Conservation (phyloP, 192 early-diverging fungal genomes). For the Powellomyces hirtus region DNA sequence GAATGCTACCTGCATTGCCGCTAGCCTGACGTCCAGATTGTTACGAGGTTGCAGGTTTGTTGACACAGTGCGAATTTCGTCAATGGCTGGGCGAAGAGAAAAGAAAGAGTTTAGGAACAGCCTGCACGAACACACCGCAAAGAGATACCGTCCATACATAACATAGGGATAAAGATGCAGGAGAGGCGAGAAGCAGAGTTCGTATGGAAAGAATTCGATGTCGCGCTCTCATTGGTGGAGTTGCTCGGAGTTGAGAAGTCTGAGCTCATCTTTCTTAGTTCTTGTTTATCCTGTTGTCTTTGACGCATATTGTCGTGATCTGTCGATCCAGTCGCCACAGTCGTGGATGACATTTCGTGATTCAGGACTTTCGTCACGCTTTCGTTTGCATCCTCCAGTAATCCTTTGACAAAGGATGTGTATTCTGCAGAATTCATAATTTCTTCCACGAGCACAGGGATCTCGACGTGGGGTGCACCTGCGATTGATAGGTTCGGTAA, state of each 20-base stretch:
- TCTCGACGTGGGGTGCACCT: slow-evolving; percentile 5
- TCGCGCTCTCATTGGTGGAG: slow-evolving; percentile 35
- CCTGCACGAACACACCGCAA: no score
- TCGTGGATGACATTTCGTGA: neutral
- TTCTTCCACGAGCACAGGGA: slow-evolving; percentile 37
- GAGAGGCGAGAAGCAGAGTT: neutral
- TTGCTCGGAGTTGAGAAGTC: slow-evolving; percentile 37
- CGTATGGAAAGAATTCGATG: slow-evolving; percentile 17
- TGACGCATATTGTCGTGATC: neutral
- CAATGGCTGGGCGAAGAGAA: slow-evolving; percentile 22
- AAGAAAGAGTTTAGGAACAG: no score
- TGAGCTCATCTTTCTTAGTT: slow-evolving; percentile 2
- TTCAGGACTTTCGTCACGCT: slow-evolving; percentile 16
- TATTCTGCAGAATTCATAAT: slow-evolving; percentile 50
- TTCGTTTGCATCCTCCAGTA: slow-evolving; percentile 31
- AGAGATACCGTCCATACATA: no score
- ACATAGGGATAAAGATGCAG: neutral
- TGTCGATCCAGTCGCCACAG: neutral
- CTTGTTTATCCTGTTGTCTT: neutral
- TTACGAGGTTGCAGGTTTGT: slow-evolving; percentile 35
- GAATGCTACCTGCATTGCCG: slow-evolving; percentile 40
- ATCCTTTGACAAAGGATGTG: slow-evolving; percentile 21
- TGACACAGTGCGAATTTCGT: slow-evolving; percentile 40
- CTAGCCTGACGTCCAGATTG: slow-evolving; percentile 29
- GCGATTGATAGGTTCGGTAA: neutral